Percentiles rank a stretch among this genome's conserved stretches.
These are phyloP conservation scores for Sporothrix globosa DNA, from an alignment of 2,329 filamentous ascomycete genomes.

Conservation along the genomic window DNA sequence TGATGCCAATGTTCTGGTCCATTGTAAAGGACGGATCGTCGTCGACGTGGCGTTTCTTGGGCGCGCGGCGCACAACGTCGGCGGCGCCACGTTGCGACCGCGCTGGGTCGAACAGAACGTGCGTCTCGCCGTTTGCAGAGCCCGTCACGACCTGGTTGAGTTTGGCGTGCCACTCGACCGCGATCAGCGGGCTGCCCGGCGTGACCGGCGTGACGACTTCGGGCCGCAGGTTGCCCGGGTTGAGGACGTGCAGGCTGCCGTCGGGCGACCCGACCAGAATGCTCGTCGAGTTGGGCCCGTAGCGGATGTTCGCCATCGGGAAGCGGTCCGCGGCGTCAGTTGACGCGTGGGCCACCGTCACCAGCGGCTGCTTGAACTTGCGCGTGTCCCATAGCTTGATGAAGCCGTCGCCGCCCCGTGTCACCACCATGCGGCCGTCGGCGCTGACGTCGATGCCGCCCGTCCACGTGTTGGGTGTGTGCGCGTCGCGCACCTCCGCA, in stretches of 20 bases:
- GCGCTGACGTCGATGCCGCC: conserved; percentile 87
- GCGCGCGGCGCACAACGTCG: conserved; percentile 87
- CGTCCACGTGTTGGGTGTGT: conserved; percentile 84
- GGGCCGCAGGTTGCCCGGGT: conserved; percentile 83
- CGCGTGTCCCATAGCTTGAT: conserved; percentile 97
- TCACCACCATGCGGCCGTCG: conserved; percentile 88
- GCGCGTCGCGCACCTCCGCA: conserved; percentile 82
- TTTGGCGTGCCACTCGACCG: conserved; percentile 88
- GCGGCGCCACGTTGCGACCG: conserved; percentile 80
- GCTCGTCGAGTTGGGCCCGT: conserved; percentile 79
- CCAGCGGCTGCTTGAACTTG: conserved; percentile 90
- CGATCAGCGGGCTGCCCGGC: conserved; percentile 77
- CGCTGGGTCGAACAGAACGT: conserved; percentile 87
- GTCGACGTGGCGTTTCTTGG: conserved; percentile 93
- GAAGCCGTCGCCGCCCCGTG: conserved; percentile 83
- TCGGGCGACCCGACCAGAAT: conserved; percentile 87
- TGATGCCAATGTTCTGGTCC: conserved; percentile 78
- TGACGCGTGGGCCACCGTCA: conserved; percentile 75
- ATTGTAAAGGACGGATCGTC: conserved; percentile 87
- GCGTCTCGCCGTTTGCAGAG: conserved; percentile 86
- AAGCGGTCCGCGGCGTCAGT: conserved; percentile 83
- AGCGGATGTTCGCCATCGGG: conserved; percentile 83
- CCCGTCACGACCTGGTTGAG: conserved; percentile 96
- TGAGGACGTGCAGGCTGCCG: conserved; percentile 88
- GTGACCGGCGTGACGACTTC: conserved; percentile 91